Conservation (phyloP, 2,329 filamentous ascomycete genomes). For the Penicillium sp. region DNA sequence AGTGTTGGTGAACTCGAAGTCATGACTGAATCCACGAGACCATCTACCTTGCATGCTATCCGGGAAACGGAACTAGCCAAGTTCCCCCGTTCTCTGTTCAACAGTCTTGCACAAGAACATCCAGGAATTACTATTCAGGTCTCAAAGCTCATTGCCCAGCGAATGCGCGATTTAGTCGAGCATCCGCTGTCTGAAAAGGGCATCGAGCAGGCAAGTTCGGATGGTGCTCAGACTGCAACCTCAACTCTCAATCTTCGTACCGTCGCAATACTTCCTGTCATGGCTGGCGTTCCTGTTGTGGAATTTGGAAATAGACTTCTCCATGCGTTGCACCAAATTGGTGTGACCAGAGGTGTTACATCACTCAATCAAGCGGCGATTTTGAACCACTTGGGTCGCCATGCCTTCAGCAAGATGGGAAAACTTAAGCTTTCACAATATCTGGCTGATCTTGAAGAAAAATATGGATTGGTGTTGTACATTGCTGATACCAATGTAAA, state of each 20-base stretch:
- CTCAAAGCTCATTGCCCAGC: conserved; percentile 94
- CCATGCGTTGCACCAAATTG: conserved; percentile 84
- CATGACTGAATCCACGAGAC: conserved; percentile 87
- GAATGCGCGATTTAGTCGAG: conserved; percentile 87
- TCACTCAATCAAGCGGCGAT: conserved; percentile 92
- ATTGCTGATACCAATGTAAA: conserved; percentile 96
- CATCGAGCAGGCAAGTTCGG: conserved; percentile 60
- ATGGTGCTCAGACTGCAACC: conserved; percentile 56
- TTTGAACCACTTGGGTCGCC: conserved; percentile 87
- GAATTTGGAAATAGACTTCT: conserved; percentile 91
- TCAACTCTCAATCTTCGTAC: conserved; percentile 92
- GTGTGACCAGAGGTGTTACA: conserved; percentile 83
- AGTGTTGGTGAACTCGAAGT: conserved; percentile 97
- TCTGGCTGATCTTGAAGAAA: conserved; percentile 92
- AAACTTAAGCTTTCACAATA: conserved; percentile 96
- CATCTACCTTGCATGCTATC: conserved; percentile 90
- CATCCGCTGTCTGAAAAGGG: conserved; percentile 68
- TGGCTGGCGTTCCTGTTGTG: conserved; percentile 85
- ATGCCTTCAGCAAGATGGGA: conserved; percentile 96
- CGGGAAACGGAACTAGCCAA: conserved; percentile 95
- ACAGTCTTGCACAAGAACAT: conserved; percentile 94
- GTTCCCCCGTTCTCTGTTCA: conserved; percentile 93
- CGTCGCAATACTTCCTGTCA: conserved; percentile 87
- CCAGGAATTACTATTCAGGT: conserved; percentile 99
- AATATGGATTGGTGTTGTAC: conserved; percentile 92